Evolutionary conservation across 768 basidiomycete genomes (phyloP), one percentile per base, ranked within the genome.

Genomic region (Russula dissimulans): DNA sequence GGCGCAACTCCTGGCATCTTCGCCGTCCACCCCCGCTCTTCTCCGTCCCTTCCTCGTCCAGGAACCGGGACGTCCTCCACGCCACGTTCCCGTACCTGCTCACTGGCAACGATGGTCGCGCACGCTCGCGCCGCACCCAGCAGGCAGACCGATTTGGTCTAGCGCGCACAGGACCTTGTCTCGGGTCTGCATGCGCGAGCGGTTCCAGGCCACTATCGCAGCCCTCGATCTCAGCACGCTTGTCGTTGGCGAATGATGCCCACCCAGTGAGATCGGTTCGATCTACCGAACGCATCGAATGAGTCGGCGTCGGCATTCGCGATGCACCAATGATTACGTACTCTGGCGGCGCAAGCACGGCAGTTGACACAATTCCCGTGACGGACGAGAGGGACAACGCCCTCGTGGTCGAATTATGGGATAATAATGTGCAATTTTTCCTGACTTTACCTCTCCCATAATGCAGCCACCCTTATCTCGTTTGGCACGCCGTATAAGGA

Each of bases 311-410:
- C 86, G 0, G 83, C 84, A 64, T 88, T 88, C 31, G 83, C 85
- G 41, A 26, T 26, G 22, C 22, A 26, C 85, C 86, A 64, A 88
- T 86, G 65, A 88, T 83, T 55, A 86, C 75, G 67, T 83, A 87
- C 34, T 56, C 49, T 4, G 77, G 76, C 0, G 79, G 80, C 0
- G 71, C 70, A 1, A 86, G 86, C 5, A 85, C 85, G 65, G 87
- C 87, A 10, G 85, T 87, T 0, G 86, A 85, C 8, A 87, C 86
- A 42, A 88, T 86, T 1, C 86, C 86, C 0, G 85, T 88, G 32
- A 88, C 78, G 3, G 85, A 87, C 6, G 86, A 87, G 86, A 88
- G 2, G 86, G 86, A 11, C 86, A 72, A 83, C 85, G 58, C 80
- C 80, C 69, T 84, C 86, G 55, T 86, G 81, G 68, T 87, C 84